phyloP scores from a whole-genome alignment of 306 rosid species.

The Prunus mume region DNA sequence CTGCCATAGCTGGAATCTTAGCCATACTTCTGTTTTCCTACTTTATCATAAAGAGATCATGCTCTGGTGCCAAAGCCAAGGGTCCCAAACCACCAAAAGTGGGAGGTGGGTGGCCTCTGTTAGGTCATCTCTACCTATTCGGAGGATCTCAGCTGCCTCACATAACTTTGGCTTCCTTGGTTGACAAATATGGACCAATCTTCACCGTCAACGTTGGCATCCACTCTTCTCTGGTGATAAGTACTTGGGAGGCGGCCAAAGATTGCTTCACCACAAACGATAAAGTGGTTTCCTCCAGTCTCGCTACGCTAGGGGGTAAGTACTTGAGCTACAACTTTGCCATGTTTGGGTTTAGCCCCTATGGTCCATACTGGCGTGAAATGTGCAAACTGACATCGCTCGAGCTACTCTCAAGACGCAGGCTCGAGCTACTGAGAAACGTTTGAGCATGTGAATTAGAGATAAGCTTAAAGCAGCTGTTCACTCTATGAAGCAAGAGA shows the following conservation, averaged over 20 bases:
- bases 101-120: slow-evolving; percentile 61
- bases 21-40: slow-evolving; percentile 22
- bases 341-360: slow-evolving; percentile 31
- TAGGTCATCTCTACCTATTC: slow-evolving; percentile 56
- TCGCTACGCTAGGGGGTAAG: background rate
- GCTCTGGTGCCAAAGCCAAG: background rate
- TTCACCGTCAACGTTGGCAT: slow-evolving; percentile 33
- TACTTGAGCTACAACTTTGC: slow-evolving; percentile 37
- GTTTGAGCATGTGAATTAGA: slow-evolving; percentile 29
- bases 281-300: slow-evolving; percentile 27
- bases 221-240: slow-evolving; percentile 28
- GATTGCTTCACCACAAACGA: slow-evolving; percentile 48
- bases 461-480: slow-evolving; percentile 22
- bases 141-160: slow-evolving; percentile 34
- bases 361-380: slow-evolving; percentile 40
- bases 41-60: background rate
- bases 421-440: slow-evolving; percentile 30
- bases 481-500: slow-evolving; percentile 22
- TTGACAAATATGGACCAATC: slow-evolving; percentile 38
- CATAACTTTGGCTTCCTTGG: slow-evolving; percentile 40
- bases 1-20: background rate
- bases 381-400: slow-evolving; percentile 31
- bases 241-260: slow-evolving; percentile 34
- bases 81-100: slow-evolving; percentile 37
- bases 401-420: slow-evolving; percentile 41